Base-by-base conservation (phyloP, 1,139 yeast genomes). In the Lodderomyces orthopsilosis region DNA sequence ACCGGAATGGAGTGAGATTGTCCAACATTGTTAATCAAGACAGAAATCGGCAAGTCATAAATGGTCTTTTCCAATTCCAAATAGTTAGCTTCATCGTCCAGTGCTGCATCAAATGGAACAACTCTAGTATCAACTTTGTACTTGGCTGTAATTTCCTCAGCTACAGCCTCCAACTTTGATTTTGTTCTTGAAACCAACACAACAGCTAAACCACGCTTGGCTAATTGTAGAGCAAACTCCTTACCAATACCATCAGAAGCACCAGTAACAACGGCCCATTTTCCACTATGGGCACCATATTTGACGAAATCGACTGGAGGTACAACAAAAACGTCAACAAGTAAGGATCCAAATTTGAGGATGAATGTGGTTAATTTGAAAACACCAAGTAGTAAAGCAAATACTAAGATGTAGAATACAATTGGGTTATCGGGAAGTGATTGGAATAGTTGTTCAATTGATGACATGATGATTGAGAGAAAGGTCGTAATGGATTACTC, bases 171-270 rank as follows among this genome's bases (percentile, higher is more conserved):
- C 53, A 94, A 76, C 62, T 91, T 93, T 40, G 86, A 70, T 57
- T 77, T 77, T 17, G 96, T 90, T 67, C 98, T 81, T 30, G 96
- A 86, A 18, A 91, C 84, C 53, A 94, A 73, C 6, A 87, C 83
- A 40, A 93, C 64, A 55, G 90, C 91, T 62, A 91, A 84, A 1
- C 96, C 96, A 53, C 77, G 81, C 45, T 77, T 65, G 15, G 98
- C 98, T 66, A 93, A 75, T 68, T 93, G 98, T 27, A 68, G 60
- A 1, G 96, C 84, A 59, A 79, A 93, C 62, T 93, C 96, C 59
- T 90, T 89, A 47, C 99, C 99, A 58, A 93, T 85, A 35, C 99
- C 98, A 62, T 93, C 98, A 40, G 97, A 88, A 5, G 98, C 95
- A 47, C 99, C 99, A 5, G 98, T 93, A 21, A 93, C 77, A 27